phyloP scores from a whole-genome alignment of 1,139 yeast species.

The Neolecta irregularis region DNA sequence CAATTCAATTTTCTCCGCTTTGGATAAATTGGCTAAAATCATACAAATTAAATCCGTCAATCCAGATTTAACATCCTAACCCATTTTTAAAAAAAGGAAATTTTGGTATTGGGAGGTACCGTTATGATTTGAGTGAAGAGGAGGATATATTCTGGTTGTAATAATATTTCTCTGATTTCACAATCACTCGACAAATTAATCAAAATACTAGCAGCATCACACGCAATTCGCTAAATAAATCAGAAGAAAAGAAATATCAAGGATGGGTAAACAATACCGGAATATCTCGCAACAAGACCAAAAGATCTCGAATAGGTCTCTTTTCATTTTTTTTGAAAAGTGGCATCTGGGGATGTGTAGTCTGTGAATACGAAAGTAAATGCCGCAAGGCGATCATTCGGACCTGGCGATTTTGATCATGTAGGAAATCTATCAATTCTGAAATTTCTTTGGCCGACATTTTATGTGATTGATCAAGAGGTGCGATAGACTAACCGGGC shows the following conservation, averaged over 20 bases:
- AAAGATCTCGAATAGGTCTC: slow-evolving; percentile 62
- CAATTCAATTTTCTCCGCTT: slow-evolving; percentile 47
- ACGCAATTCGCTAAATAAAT: slow-evolving; percentile 20
- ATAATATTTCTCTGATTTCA: slow-evolving; percentile 42
- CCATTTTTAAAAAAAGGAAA: slow-evolving; percentile 20
- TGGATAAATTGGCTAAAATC: slow-evolving; percentile 69
- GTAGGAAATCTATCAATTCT: slow-evolving; percentile 61
- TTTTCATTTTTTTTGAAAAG: slow-evolving; percentile 58
- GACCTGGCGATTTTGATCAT: slow-evolving; percentile 68
- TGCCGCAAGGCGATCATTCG: slow-evolving; percentile 76
- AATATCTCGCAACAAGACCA: slow-evolving; percentile 36
- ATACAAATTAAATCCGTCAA: slow-evolving; percentile 77
- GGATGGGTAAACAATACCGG: slow-evolving; percentile 22
- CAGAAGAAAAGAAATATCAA: slow-evolving; percentile 8
- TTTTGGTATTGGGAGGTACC: slow-evolving; percentile 6
- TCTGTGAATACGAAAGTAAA: slow-evolving; percentile 55
- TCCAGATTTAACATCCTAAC: slow-evolving; percentile 35
- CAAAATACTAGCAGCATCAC: slow-evolving; percentile 59
- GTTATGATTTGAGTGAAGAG: slow-evolving; percentile 20
- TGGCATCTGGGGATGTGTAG: slow-evolving; percentile 41
- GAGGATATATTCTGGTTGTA: slow-evolving; percentile 48
- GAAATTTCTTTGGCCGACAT: too few species aligned
- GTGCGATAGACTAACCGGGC: too few species aligned
- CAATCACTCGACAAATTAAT: slow-evolving; percentile 68
- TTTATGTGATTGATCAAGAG: too few species aligned